phyloP scores from a whole-genome alignment of 208 protist species.

The Acanthamoeba castellanii region DNA sequence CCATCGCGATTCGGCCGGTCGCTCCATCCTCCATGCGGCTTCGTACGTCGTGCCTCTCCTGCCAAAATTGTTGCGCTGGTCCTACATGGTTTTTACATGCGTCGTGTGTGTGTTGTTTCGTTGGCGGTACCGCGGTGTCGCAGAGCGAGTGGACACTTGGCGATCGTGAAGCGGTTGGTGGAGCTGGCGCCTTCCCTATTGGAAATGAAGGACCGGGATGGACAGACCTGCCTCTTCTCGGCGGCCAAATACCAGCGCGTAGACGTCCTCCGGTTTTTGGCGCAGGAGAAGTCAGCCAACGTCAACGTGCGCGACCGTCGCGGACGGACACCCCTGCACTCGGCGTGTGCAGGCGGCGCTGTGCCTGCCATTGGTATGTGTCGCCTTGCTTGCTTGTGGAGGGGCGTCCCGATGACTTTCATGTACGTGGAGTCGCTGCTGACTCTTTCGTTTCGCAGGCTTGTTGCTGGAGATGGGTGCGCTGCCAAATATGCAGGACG shows the following conservation, averaged over 20 bases:
- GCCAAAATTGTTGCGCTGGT: background rate
- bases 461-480: conserved; percentile 29
- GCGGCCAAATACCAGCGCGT: conserved; percentile 13
- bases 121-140: background rate
- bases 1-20: background rate
- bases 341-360: background rate
- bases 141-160: background rate
- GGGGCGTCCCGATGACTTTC: too few species aligned
- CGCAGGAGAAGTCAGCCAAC: conserved; percentile 8
- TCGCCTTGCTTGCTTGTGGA: too few species aligned
- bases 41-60: background rate
- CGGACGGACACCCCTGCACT: conserved; percentile 9
- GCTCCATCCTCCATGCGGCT: background rate
- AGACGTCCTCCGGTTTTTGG: background rate
- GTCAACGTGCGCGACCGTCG: conserved; percentile 13
- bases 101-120: background rate
- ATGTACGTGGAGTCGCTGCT: too few species aligned
- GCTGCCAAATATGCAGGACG: conserved; percentile 29
- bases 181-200: background rate
- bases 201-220: background rate
- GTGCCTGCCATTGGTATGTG: background rate
- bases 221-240: conserved; percentile 35
- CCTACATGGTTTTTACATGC: too few species aligned
- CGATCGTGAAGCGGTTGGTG: background rate
- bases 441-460: background rate